Base-by-base conservation (phyloP, 345 rosid genomes). In the Bruguiera gymnorhiza region DNA sequence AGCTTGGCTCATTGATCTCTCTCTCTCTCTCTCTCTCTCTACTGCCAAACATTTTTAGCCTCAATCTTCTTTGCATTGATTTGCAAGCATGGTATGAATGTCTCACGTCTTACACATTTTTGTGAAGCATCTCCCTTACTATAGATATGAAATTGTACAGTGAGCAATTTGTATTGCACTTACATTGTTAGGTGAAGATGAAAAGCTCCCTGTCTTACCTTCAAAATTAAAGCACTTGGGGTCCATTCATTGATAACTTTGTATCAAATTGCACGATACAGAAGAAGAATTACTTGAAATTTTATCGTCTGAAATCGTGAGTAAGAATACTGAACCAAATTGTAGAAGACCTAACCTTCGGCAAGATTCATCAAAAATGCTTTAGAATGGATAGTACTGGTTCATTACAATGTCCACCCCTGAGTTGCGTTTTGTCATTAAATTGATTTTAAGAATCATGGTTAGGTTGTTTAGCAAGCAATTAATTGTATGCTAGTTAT, bases 171-270 rank as follows among this genome's bases (percentile, higher is more conserved):
- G 48, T 43, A 11, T 0, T 11, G 48, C 48, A 3, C 48, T 13
- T 43, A 1, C 48, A 43, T 43, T 43, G 48, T 43, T 43, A 43
- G 5, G 30, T 21, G 24, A 63, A 15, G 67, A 9, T 8, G 24
- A 6, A 29, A 30, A 51, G 18, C 8, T 13, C 29, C 20, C 1
- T 6, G 11, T 31, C 60, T 32, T 6, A 11, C 36, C 26, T 36
- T 20, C 16, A 29, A 37, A 62, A 43, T 18, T 2, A 43, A 19
- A 5, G 6, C 50, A 19, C 66, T 10, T 6, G 20, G 39, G 65
- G 63, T 27, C 29, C 46, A 61, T 63, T 24, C 62, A 53, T 70
- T 57, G 51, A 50, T 63, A 46, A 1, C 20, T 43, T 15, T 43
- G 18, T 13, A 43, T 43, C 50, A 43, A 13, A 43, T 43, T 43